phyloP scores from a whole-genome alignment of 345 rosid genomes.

The Linum usitatissimum region DNA sequence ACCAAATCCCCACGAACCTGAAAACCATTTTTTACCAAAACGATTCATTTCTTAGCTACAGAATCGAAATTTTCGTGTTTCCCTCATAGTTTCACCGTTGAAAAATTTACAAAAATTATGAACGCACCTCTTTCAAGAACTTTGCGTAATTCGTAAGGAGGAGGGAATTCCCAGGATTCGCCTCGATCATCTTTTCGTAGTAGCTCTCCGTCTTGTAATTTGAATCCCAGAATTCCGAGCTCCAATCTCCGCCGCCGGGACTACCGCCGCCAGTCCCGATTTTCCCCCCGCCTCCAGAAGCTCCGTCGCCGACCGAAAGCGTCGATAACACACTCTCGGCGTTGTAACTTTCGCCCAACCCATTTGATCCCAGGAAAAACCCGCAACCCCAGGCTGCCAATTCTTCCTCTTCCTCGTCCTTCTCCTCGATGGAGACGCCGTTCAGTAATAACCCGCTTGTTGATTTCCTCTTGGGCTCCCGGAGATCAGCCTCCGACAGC shows the following conservation, averaged over 20 bases:
- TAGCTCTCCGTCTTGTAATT: slow-evolving; percentile 40
- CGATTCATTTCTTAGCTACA: background rate
- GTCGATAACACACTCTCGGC: slow-evolving; percentile 6
- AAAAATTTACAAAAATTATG: background rate
- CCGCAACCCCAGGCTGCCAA: slow-evolving; percentile 9
- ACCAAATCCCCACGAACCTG: slow-evolving; percentile 54
- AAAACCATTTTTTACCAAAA: background rate
- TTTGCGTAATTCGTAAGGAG: slow-evolving; percentile 74
- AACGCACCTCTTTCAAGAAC: slow-evolving; percentile 70
- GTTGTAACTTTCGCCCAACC: slow-evolving; percentile 23
- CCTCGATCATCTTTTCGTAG: slow-evolving; percentile 73
- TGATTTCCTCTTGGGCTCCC: slow-evolving; percentile 23
- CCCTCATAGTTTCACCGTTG: background rate
- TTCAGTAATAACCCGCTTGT: slow-evolving; percentile 11
- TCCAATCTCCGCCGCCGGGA: slow-evolving; percentile 27
- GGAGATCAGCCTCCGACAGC: slow-evolving; percentile 50
- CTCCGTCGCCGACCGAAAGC: slow-evolving; percentile 27
- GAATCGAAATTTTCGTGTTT: background rate
- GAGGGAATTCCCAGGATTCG: slow-evolving; percentile 69
- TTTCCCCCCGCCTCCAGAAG: slow-evolving; percentile 39
- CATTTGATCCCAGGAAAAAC: slow-evolving; percentile 13
- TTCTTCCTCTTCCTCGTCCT: slow-evolving; percentile 16
- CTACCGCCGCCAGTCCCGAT: slow-evolving; percentile 32
- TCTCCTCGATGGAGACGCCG: slow-evolving; percentile 32
- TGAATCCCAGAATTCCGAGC: slow-evolving; percentile 25